Percentiles rank a stretch among this genome's conserved stretches.
phyloP scores from a whole-genome alignment of 345 rosid genomes.

The Eucalyptus sp. region DNA sequence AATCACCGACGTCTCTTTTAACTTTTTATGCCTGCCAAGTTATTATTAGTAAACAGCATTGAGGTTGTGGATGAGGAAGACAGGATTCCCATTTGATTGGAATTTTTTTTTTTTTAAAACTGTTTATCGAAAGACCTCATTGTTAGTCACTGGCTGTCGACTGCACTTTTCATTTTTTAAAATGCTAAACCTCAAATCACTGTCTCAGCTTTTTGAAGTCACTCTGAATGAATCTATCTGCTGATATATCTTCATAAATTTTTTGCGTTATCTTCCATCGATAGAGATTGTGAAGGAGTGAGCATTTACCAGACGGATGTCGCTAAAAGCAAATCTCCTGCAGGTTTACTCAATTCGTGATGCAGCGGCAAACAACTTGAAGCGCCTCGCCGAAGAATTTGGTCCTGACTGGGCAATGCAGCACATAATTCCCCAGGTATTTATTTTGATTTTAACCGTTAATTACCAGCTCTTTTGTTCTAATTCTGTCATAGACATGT shows the following conservation, averaged over 20 bases:
- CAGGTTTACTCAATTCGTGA: slow-evolving; percentile 42
- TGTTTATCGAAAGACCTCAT: neutral
- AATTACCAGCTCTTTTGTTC: neutral
- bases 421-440: slow-evolving; percentile 46
- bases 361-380: slow-evolving; percentile 43
- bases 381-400: slow-evolving; percentile 45
- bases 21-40: neutral
- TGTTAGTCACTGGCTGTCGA: neutral
- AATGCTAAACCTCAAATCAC: neutral
- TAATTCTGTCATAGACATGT: neutral
- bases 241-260: neutral
- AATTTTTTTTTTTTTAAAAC: neutral
- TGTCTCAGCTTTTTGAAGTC: neutral
- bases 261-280: neutral
- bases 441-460: neutral
- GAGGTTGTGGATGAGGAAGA: neutral
- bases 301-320: neutral
- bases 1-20: neutral
- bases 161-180: neutral
- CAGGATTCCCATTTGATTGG: neutral
- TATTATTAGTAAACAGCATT: neutral
- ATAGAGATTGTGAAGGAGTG: neutral
- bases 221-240: neutral
- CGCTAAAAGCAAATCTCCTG: neutral
- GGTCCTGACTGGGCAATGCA: slow-evolving; percentile 47